These are phyloP conservation scores for Lactuca saligna DNA, from an alignment of 129 eudicot genomes.

Conservation along the genomic window DNA sequence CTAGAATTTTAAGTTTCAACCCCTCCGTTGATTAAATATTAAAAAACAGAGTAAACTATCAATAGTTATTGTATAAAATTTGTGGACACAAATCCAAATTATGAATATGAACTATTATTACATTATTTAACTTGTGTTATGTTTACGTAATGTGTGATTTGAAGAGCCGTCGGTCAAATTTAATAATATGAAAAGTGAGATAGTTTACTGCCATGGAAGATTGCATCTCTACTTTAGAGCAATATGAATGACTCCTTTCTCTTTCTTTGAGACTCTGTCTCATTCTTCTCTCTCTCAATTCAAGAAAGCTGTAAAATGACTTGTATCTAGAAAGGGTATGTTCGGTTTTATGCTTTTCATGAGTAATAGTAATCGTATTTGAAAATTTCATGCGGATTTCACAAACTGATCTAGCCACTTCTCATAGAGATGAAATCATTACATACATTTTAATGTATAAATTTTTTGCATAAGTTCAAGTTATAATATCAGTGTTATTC, in stretches of 20 bases:
- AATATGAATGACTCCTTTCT: slow-evolving; percentile 26
- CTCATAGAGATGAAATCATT: slow-evolving; percentile 7
- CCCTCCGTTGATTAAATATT: not conserved
- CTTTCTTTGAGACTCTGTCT: slow-evolving; percentile 35
- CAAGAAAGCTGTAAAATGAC: slow-evolving; percentile 32
- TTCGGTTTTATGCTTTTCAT: slow-evolving; percentile 32
- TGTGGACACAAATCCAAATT: not conserved
- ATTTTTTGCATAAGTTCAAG: slow-evolving; percentile 1
- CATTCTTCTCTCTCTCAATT: slow-evolving; percentile 15
- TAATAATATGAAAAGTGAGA: slow-evolving; percentile 1
- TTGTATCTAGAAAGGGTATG: slow-evolving; percentile 29
- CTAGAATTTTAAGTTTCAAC: slow-evolving; percentile 15
- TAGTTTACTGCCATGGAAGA: not conserved
- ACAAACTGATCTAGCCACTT: slow-evolving; percentile 10
- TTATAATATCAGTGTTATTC: not conserved
- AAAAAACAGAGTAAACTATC: not conserved
- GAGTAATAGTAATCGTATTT: slow-evolving; percentile 16
- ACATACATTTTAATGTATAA: slow-evolving; percentile 8
- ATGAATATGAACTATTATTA: not conserved
- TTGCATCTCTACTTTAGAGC: slow-evolving; percentile 21
- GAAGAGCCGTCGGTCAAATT: not conserved
- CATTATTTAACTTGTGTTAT: not conserved
- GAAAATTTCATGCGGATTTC: slow-evolving; percentile 21
- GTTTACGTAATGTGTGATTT: slow-evolving; percentile 3
- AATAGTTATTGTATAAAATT: slow-evolving; percentile 1